A percentile compares a stretch with the other conserved stretches of the same genome.
phyloP scores from a whole-genome alignment of 441 rosid genomes.

The Biscutella auriculata region DNA sequence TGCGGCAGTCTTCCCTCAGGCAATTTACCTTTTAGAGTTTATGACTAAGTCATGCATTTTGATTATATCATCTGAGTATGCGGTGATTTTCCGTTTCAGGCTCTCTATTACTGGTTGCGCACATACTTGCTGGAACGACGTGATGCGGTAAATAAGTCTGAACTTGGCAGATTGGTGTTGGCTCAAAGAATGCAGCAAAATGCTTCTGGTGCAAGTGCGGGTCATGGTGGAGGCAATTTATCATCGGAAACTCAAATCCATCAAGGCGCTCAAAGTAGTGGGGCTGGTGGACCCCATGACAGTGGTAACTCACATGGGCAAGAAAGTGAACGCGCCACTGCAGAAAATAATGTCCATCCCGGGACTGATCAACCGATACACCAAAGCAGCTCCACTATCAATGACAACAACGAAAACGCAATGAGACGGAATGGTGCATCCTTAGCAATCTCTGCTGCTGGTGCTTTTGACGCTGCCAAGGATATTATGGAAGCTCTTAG shows the following conservation, averaged over 20 bases:
- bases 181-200: slow-evolving; percentile 95
- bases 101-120: slow-evolving; percentile 95
- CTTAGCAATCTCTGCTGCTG: slow-evolving; percentile 70
- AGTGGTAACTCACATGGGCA: slow-evolving; percentile 78
- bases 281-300: slow-evolving; percentile 69
- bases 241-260: slow-evolving; percentile 62
- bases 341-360: slow-evolving; percentile 44
- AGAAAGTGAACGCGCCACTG: slow-evolving; percentile 67
- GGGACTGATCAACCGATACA: slow-evolving; percentile 74
- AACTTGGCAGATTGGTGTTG: slow-evolving; percentile 60
- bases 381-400: slow-evolving; percentile 45
- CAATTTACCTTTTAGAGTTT: slow-evolving; percentile 9
- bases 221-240: slow-evolving; percentile 47
- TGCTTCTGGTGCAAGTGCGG: slow-evolving; percentile 38
- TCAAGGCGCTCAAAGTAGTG: slow-evolving; percentile 49
- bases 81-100: slow-evolving; percentile 34
- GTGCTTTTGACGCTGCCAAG: slow-evolving; percentile 98
- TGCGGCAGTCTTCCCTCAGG: slow-evolving; percentile 92
- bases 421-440: slow-evolving; percentile 61
- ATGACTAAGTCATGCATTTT: slow-evolving; percentile 9
- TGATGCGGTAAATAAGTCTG: slow-evolving; percentile 92
- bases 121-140: slow-evolving; percentile 98
- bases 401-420: slow-evolving; percentile 54
- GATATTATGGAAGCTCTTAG: slow-evolving; percentile 98
- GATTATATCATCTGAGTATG: slow-evolving; percentile 7